These are phyloP conservation scores for Quillaja saponaria DNA, from an alignment of 306 rosid species.

Conservation along the genomic window DNA sequence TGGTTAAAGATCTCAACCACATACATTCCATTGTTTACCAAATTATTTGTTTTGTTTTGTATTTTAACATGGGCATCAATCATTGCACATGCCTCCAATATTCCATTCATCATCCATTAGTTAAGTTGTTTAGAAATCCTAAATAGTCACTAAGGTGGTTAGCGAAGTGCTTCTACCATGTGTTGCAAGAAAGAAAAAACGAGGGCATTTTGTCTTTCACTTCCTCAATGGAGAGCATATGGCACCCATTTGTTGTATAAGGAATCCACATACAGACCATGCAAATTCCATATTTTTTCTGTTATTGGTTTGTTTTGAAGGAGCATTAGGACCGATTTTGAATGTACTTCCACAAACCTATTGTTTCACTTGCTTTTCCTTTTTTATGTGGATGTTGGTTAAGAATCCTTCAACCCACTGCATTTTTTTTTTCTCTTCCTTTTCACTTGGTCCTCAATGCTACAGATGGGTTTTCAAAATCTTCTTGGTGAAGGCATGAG, in stretches of 20 bases:
- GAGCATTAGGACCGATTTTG: background rate
- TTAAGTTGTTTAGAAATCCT: constrained; percentile 22
- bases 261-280: constrained; percentile 26
- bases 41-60: constrained; percentile 53
- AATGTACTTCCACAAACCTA: background rate
- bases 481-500: constrained; percentile 39
- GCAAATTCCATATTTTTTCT: constrained; percentile 23
- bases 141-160: constrained; percentile 32
- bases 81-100: constrained; percentile 85
- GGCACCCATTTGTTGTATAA: constrained; percentile 45
- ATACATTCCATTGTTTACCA: constrained; percentile 48
- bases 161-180: constrained; percentile 49
- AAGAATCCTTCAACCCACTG: background rate
- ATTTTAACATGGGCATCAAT: constrained; percentile 46
- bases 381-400: background rate
- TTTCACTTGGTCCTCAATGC: constrained; percentile 11
- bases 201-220: constrained; percentile 39
- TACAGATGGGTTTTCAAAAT: constrained; percentile 47
- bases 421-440: background rate
- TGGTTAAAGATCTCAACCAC: constrained; percentile 36
- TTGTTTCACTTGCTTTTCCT: constrained; percentile 12
- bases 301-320: background rate
- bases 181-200: constrained; percentile 37
- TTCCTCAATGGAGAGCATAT: constrained; percentile 25
- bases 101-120: constrained; percentile 56